Base-by-base conservation (phyloP, 305 asterid species). In the Fraxinus floribunda region DNA sequence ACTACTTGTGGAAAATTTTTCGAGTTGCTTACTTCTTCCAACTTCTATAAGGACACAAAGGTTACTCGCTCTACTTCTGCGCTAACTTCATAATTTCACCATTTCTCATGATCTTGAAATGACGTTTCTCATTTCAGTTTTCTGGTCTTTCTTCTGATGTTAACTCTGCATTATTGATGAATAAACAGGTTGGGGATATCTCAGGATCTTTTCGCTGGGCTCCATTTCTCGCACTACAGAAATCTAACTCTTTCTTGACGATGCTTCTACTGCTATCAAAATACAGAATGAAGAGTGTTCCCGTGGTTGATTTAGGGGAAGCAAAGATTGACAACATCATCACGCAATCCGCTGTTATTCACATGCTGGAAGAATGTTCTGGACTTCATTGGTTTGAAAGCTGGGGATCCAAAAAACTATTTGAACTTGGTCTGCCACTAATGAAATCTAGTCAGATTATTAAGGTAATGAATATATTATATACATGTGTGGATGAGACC, bases 171-270 rank as follows among this genome's bases (percentile, higher is more conserved):
- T 78, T 81, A 9, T 75, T 57, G n/a, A 24, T 80, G 80, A 76
- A 78, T 78, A 57, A 80, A 71, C 90, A 96, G 99, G 99, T 96
- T 39, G 91, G 92, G 44, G 98, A 96, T 82, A 96, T 96, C 75
- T 87, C 99, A 5, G 99, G 98, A 84, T 90, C 95, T 60, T 96
- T 96, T 78, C 98, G 99, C 35, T 96, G 98, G 99, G 99, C 99
- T 38, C 99, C 99, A 1, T 96, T 94, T 88, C 98, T 94, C 2
- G 99, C 99, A 0, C 83, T 96, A 91, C 99, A 96, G 90, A 90
- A 89, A 44, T 85, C 97, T 0, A 96, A 96, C 93, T 96, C 99
- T 2, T 94, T 96, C 83, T 83, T 96, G 84, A 96, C 99, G 5
- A 94, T 96, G 99, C 99, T 96, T 75, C 90, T 96, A 66, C 90